Evolutionary conservation across 78 protist species (phyloP).

Genomic region (Speleostelium caveatum): DNA sequence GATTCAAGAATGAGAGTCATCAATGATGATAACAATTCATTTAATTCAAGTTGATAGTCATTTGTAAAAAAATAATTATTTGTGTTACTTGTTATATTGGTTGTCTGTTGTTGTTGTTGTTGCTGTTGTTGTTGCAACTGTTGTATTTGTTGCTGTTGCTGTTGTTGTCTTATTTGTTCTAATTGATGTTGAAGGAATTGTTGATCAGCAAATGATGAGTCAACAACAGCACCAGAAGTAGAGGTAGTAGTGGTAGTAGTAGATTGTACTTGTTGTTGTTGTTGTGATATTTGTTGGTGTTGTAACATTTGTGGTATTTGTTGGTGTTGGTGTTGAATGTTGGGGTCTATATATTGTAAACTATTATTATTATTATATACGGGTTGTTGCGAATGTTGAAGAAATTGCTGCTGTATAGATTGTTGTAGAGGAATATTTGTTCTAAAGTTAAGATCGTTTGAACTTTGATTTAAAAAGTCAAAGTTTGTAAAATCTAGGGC

Average conservation of each 20-base stretch:
- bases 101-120: conserved; percentile 14
- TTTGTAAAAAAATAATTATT: conserved; percentile 5
- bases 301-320: not conserved
- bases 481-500: too few relatives aligned
- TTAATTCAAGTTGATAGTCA: conserved; percentile 30
- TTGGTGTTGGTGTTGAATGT: not conserved
- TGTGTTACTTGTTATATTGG: not conserved
- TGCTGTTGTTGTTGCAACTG: conserved; percentile 14
- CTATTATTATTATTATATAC: too few relatives aligned
- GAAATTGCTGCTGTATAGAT: too few relatives aligned
- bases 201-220: not conserved
- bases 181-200: not conserved
- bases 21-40: conserved; percentile 11
- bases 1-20: conserved; percentile 39
- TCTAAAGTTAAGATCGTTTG: too few relatives aligned
- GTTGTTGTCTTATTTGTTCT: not conserved
- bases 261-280: not conserved
- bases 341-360: not conserved
- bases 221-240: too few relatives aligned
- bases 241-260: not conserved
- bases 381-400: too few relatives aligned
- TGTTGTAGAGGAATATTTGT: too few relatives aligned
- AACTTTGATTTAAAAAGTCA: too few relatives aligned
- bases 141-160: not conserved
- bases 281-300: conserved; percentile 12